Conservation (phyloP, 1,284 basidiomycete genomes). For the Ceratobasidium sp. region DNA sequence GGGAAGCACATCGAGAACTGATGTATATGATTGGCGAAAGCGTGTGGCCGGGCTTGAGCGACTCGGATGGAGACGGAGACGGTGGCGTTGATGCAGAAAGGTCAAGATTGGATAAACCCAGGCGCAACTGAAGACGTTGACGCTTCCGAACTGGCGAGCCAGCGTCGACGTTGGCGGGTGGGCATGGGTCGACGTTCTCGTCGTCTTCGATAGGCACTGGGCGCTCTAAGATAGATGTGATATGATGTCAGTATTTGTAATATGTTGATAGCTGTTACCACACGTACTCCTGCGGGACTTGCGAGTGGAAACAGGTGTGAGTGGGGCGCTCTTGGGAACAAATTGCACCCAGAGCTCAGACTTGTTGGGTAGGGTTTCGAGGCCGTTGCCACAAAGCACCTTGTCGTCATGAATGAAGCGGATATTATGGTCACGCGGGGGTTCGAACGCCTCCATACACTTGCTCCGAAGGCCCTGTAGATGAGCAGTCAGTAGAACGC, state of each 20-base stretch:
- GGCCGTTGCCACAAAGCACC: slow-evolving; percentile 34
- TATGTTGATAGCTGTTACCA: not conserved
- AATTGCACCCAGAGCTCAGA: slow-evolving; percentile 41
- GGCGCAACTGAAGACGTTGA: slow-evolving; percentile 28
- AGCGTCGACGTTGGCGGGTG: slow-evolving; percentile 28
- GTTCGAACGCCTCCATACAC: slow-evolving; percentile 37
- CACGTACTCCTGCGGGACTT: slow-evolving; percentile 39
- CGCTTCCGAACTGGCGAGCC: slow-evolving; percentile 43
- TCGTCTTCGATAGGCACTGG: slow-evolving; percentile 29
- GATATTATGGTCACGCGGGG: slow-evolving; percentile 22
- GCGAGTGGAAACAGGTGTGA: slow-evolving; percentile 39
- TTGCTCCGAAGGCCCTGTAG: slow-evolving; percentile 36
- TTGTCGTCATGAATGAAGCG: slow-evolving; percentile 40
- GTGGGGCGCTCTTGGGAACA: slow-evolving; percentile 38
- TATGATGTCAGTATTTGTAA: slow-evolving; percentile 33
- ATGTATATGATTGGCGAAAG: slow-evolving; percentile 12
- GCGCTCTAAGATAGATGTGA: slow-evolving; percentile 18
- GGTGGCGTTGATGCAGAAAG: slow-evolving; percentile 22
- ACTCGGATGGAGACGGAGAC: slow-evolving; percentile 32
- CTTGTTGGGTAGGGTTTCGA: slow-evolving; percentile 35
- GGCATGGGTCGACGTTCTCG: slow-evolving; percentile 41
- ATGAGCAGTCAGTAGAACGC: not conserved
- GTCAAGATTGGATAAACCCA: slow-evolving; percentile 29
- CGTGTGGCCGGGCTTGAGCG: slow-evolving; percentile 20
- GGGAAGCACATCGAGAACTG: slow-evolving; percentile 17